Percentiles rank a stretch among this genome's conserved stretches.
phyloP scores from a whole-genome alignment of 306 rosid species.

The Cucumis melo region DNA sequence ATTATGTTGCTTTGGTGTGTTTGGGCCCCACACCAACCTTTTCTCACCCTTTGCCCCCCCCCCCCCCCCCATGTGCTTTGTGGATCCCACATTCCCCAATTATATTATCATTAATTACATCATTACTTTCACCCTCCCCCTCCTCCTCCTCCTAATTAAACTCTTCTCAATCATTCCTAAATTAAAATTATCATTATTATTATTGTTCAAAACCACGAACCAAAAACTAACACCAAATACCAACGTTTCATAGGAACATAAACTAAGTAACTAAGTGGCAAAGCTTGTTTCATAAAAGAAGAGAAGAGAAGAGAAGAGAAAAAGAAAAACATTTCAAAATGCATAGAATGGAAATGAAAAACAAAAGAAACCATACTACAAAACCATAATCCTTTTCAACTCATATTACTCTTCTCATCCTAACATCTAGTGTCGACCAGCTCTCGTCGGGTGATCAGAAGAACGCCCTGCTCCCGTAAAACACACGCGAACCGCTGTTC shows the following conservation, averaged over 20 bases:
- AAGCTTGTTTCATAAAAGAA: slow-evolving; percentile 10
- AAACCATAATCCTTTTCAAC: slow-evolving; percentile 23
- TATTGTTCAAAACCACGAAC: too few relatives aligned
- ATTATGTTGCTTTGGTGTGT: background rate
- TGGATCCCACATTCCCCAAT: slow-evolving; percentile 22
- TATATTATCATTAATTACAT: slow-evolving; percentile 18
- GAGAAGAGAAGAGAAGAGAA: too few relatives aligned
- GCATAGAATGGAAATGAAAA: background rate
- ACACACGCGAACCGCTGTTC: slow-evolving; percentile 55
- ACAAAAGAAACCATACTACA: slow-evolving; percentile 23
- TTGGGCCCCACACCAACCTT: background rate
- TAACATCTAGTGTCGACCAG: slow-evolving; percentile 27
- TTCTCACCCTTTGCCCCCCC: slow-evolving; percentile 8
- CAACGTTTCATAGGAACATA: background rate
- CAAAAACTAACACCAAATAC: background rate
- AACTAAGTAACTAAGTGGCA: background rate
- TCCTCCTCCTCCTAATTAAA: too few relatives aligned
- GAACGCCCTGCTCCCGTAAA: slow-evolving; percentile 93
- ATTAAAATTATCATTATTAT: too few relatives aligned
- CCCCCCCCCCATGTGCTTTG: slow-evolving; percentile 25
- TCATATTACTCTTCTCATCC: slow-evolving; percentile 26
- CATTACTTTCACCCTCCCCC: slow-evolving; percentile 17
- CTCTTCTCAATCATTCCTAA: background rate
- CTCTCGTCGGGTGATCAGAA: slow-evolving; percentile 27
- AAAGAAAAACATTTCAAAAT: slow-evolving; percentile 23